Percentiles rank a stretch among this genome's conserved stretches.
Conservation (phyloP, 441 rosid genomes). For the Bocquillonia castaneifolia region DNA sequence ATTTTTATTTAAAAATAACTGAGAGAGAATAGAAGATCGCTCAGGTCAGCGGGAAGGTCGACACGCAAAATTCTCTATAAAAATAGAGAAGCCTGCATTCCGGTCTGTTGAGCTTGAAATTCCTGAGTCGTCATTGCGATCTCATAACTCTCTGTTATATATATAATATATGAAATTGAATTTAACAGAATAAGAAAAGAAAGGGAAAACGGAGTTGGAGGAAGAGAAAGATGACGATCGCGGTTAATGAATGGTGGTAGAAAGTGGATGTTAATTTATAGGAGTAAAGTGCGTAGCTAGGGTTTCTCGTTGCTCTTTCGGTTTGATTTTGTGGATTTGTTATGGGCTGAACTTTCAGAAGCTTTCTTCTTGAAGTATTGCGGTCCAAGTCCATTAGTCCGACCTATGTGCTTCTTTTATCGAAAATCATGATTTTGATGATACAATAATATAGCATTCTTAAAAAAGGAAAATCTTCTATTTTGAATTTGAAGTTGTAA, state of each 20-base stretch:
- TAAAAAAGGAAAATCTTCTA: no score
- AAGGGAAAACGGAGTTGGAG: no score
- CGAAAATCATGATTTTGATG: no score
- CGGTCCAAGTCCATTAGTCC: not conserved
- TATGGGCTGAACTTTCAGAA: not conserved
- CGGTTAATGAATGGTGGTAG: not conserved
- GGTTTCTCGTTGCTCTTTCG: conserved; percentile 11
- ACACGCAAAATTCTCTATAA: conserved; percentile 50
- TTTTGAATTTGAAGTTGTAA: no score
- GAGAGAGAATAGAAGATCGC: conserved; percentile 30
- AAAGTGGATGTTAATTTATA: not conserved
- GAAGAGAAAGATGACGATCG: not conserved
- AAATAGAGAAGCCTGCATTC: conserved; percentile 48
- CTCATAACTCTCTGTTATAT: no score
- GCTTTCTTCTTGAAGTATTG: not conserved
- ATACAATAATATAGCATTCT: no score
- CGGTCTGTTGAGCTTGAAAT: conserved; percentile 98
- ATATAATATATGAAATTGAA: no score
- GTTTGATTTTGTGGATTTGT: not conserved
- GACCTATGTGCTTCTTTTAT: no score
- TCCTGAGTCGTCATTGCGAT: conserved; percentile 66
- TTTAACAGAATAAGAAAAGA: no score
- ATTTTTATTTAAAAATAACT: no score
- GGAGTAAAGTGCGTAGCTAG: conserved; percentile 8
- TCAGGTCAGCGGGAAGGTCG: conserved; percentile 88